phyloP scores from a whole-genome alignment of 2,329 filamentous ascomycete species.

The Colletotrichum aenigma region DNA sequence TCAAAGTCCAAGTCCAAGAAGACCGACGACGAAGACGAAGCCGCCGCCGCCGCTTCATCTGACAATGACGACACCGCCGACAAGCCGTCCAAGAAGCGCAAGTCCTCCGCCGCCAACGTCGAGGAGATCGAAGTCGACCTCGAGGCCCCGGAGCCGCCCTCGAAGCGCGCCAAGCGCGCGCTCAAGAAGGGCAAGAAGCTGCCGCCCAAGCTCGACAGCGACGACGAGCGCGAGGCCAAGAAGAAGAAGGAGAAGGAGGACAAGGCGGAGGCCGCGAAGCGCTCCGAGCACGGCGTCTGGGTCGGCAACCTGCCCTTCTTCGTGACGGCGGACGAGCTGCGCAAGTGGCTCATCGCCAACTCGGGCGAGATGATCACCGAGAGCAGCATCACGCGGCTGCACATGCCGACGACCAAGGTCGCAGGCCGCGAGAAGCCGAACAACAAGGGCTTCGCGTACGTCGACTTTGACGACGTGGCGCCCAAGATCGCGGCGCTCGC shows the following conservation, averaged over 20 bases:
- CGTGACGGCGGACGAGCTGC: slow-evolving; percentile 74
- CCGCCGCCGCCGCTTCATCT: neutral
- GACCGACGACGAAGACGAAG: neutral
- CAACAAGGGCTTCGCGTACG: slow-evolving; percentile 96
- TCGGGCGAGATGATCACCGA: slow-evolving; percentile 69
- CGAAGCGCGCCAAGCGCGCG: slow-evolving; percentile 88
- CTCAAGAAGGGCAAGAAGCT: slow-evolving; percentile 81
- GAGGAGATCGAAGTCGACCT: slow-evolving; percentile 90
- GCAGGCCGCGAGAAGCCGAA: slow-evolving; percentile 45
- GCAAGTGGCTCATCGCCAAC: slow-evolving; percentile 78
- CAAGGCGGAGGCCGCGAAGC: slow-evolving; percentile 47
- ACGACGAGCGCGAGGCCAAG: slow-evolving; percentile 42
- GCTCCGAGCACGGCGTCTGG: slow-evolving; percentile 89
- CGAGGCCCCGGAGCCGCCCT: slow-evolving; percentile 87
- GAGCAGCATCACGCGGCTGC: slow-evolving; percentile 80
- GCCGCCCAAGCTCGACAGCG: slow-evolving; percentile 47
- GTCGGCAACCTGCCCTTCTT: slow-evolving; percentile 94
- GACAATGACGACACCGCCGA: neutral
- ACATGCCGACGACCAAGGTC: slow-evolving; percentile 73
- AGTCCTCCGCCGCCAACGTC: slow-evolving; percentile 51
- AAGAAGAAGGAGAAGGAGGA: slow-evolving; percentile 42
- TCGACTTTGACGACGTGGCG: slow-evolving; percentile 80
- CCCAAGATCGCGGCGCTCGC: slow-evolving; percentile 79
- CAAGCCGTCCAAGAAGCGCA: slow-evolving; percentile 68
- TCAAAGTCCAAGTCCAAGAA: neutral